phyloP scores from a whole-genome alignment of 495 filamentous ascomycete species.

The Daldinia concentrica region DNA sequence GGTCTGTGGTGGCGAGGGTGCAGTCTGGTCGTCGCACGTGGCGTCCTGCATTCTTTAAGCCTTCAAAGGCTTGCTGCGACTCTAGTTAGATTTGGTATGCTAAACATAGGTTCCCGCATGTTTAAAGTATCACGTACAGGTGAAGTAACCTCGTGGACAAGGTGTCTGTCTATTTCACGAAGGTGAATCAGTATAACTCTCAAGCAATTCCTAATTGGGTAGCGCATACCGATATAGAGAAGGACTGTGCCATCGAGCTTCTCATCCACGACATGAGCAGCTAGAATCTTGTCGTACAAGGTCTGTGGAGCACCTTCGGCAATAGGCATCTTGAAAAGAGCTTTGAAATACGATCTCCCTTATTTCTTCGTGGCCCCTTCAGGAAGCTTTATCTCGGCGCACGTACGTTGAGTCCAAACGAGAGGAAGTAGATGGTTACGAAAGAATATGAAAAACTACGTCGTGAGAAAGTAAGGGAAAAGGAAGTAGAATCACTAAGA shows the following conservation, averaged over 20 bases:
- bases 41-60: conserved; percentile 84
- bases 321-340: conserved; percentile 73
- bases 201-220: conserved; percentile 10
- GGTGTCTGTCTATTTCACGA: conserved; percentile 75
- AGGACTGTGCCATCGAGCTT: conserved; percentile 90
- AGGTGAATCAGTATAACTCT: conserved; percentile 22
- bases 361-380: conserved; percentile 18
- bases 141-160: conserved; percentile 98
- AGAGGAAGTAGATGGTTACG: background rate
- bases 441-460: background rate
- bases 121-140: conserved; percentile 65
- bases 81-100: conserved; percentile 7
- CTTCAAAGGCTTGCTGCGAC: conserved; percentile 91
- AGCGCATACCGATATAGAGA: conserved; percentile 82
- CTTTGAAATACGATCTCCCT: conserved; percentile 7
- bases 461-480: background rate
- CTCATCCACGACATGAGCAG: conserved; percentile 92
- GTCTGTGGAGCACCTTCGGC: conserved; percentile 81
- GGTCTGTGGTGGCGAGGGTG: conserved; percentile 95
- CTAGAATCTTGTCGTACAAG: conserved; percentile 97
- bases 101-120: background rate
- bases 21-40: conserved; percentile 93
- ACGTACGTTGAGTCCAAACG: background rate
- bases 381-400: conserved; percentile 7
- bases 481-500: background rate